A percentile compares a stretch with the other conserved stretches of the same genome.
These are phyloP conservation scores for Pestalotiopsis fici DNA, from an alignment of 2,329 filamentous ascomycete genomes.

Conservation along the genomic window DNA sequence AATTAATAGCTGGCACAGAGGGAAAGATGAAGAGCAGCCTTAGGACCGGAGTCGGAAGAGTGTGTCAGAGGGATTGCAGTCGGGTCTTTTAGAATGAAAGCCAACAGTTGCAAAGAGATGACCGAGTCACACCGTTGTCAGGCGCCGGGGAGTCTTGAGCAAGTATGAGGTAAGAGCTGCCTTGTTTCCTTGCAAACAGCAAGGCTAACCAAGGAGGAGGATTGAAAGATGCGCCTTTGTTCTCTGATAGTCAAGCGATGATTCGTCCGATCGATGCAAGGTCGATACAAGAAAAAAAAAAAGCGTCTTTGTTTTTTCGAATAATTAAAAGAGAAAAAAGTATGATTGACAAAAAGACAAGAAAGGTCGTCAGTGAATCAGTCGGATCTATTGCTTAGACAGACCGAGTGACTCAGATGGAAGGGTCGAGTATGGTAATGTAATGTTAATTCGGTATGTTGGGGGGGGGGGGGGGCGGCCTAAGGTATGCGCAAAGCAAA, in stretches of 20 bases:
- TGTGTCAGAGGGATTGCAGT: background rate
- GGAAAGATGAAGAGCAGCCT: background rate
- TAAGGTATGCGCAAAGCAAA: background rate
- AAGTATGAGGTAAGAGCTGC: conserved; percentile 6
- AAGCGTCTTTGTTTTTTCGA: background rate
- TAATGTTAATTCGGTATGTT: background rate
- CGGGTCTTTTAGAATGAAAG: conserved; percentile 4
- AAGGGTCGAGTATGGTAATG: background rate
- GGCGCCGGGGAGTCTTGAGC: background rate
- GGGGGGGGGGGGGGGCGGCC: too few species aligned
- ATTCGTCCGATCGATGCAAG: background rate
- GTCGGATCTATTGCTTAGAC: background rate
- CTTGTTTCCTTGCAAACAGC: conserved; percentile 1
- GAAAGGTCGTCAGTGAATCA: background rate
- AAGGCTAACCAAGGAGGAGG: background rate
- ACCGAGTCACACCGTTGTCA: conserved; percentile 8
- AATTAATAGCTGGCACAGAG: background rate
- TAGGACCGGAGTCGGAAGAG: background rate
- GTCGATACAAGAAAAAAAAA: background rate
- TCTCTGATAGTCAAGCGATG: background rate
- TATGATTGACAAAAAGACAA: background rate
- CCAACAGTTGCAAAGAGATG: background rate
- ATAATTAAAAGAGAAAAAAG: background rate
- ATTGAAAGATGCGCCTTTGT: conserved; percentile 5
- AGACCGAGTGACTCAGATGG: conserved; percentile 5